Evolutionary conservation across 441 rosid species (phyloP).

Genomic region (Arabidopsis lyrata): DNA sequence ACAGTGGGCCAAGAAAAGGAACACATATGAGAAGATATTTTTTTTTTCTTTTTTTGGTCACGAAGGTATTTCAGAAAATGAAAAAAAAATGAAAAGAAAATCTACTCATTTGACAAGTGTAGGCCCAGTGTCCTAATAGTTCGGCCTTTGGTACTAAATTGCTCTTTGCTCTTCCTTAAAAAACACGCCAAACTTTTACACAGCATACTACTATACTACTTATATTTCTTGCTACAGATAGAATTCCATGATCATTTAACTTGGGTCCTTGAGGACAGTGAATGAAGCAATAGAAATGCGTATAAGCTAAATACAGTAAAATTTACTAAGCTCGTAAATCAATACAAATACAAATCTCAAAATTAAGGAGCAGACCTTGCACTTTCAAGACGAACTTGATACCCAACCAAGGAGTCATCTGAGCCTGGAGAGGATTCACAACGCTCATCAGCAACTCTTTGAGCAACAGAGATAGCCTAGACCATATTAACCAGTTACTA

Average conservation of each 20-base stretch:
- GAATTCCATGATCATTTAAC: background rate
- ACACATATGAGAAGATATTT: too few relatives aligned
- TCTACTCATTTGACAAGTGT: conserved; percentile 3
- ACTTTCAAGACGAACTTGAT: conserved; percentile 98
- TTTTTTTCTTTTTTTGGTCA: too few relatives aligned
- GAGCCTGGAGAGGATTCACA: conserved; percentile 90
- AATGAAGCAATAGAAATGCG: conserved; percentile 11
- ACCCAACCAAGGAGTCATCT: conserved; percentile 88
- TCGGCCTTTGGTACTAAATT: background rate
- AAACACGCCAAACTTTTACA: too few relatives aligned
- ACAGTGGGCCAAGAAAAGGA: too few relatives aligned
- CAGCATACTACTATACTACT: conserved; percentile 27
- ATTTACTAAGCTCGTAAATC: background rate
- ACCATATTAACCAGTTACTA: conserved; percentile 44
- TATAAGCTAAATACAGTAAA: conserved; percentile 4
- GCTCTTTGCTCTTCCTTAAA: background rate
- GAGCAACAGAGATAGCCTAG: conserved; percentile 98
- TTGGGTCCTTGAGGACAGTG: background rate
- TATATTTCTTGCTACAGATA: conserved; percentile 4
- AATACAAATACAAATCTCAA: conserved; percentile 14
- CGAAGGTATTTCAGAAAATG: too few relatives aligned
- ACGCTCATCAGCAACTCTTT: conserved; percentile 95
- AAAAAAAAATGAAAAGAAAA: background rate
- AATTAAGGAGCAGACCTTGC: conserved; percentile 66
- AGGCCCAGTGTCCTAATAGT: conserved; percentile 1